Evolutionary conservation across 805 yeast genomes (phyloP).

Genomic region (Priceomyces melissophilus): DNA sequence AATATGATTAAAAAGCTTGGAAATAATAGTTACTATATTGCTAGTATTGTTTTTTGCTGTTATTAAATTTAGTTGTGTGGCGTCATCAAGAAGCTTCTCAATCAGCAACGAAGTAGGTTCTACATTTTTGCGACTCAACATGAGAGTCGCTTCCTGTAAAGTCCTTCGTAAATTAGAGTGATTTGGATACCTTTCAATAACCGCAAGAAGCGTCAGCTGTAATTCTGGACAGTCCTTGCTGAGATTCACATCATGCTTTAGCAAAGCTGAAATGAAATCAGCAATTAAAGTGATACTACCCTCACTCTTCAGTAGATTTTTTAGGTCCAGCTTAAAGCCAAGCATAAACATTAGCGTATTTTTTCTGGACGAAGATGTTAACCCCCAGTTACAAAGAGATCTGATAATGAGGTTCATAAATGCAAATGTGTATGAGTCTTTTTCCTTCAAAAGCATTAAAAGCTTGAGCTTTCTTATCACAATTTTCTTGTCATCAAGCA

Average conservation of each 20-base stretch:
- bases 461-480: conserved; percentile 37
- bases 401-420: conserved; percentile 17
- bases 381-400: conserved; percentile 13
- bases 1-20: conserved; percentile 4
- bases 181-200: too few relatives aligned
- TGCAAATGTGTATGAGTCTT: conserved; percentile 11
- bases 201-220: too few relatives aligned
- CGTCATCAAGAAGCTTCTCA: conserved; percentile 11
- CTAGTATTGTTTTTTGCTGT: not conserved
- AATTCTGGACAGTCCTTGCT: too few relatives aligned
- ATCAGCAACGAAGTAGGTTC: conserved; percentile 6
- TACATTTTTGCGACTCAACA: not conserved
- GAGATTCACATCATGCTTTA: too few relatives aligned
- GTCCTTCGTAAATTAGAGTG: too few relatives aligned
- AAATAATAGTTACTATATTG: conserved; percentile 2
- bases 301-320: too few relatives aligned
- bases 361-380: too few relatives aligned
- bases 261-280: too few relatives aligned
- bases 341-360: too few relatives aligned
- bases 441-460: conserved; percentile 24
- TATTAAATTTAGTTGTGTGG: conserved; percentile 6
- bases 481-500: conserved; percentile 18
- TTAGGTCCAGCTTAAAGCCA: too few relatives aligned
- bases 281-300: too few relatives aligned
- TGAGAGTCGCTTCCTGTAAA: too few relatives aligned